Percentiles rank a stretch among this genome's conserved stretches.
Conservation (phyloP, 73 alveolate species). For the Tetrahymena thermophila region DNA sequence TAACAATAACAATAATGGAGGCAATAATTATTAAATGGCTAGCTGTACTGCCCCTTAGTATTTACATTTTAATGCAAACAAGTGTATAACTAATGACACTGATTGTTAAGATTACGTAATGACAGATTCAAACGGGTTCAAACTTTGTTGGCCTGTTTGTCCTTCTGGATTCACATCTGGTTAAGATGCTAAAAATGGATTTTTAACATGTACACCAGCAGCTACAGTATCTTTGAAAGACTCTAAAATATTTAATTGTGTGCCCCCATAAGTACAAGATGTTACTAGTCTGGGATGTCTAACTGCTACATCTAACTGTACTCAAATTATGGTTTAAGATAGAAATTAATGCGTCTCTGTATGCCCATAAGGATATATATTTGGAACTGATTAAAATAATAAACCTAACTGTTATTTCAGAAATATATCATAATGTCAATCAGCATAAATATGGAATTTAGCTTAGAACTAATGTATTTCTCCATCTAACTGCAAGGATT, state of each 20-base stretch:
- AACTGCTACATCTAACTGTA: neutral
- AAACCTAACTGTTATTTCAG: neutral
- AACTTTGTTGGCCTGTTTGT: neutral
- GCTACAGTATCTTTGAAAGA: neutral
- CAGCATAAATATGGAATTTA: neutral
- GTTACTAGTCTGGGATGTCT: neutral
- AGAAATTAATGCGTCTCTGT: neutral
- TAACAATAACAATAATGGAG: neutral
- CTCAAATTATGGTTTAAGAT: neutral
- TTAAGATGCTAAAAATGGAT: neutral
- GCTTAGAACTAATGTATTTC: too few species aligned
- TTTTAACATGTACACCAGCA: neutral
- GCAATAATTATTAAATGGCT: neutral
- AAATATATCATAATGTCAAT: neutral
- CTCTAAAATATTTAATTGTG: neutral
- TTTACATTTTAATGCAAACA: neutral
- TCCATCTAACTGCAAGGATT: neutral
- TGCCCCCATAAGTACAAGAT: neutral
- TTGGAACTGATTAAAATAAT: neutral
- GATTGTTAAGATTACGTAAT: neutral
- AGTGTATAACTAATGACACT: neutral
- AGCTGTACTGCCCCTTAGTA: neutral
- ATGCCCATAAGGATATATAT: neutral
- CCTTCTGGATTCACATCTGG: neutral
- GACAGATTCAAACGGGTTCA: neutral